phyloP scores from a whole-genome alignment of 495 filamentous ascomycete genomes.

The Trichoderma reesei region DNA sequence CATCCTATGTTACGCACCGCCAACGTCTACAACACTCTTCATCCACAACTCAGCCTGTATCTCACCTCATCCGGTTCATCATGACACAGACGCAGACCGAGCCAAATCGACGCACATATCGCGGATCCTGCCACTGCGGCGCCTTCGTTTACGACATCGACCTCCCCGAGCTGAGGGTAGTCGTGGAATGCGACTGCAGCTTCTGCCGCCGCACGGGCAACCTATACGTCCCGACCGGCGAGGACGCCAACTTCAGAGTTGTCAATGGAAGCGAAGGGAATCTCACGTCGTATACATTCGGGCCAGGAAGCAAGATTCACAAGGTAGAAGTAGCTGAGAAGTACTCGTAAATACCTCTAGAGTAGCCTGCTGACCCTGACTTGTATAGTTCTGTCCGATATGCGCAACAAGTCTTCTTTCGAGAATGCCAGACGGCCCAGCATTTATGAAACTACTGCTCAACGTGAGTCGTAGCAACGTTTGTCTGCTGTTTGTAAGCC shows the following conservation, averaged over 20 bases:
- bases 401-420: slow-evolving; percentile 26
- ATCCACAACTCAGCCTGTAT: background rate
- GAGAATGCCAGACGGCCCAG: background rate
- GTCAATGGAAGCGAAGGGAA: slow-evolving; percentile 29
- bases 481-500: background rate
- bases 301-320: slow-evolving; percentile 20
- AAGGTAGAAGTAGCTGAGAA: slow-evolving; percentile 16
- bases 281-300: slow-evolving; percentile 30
- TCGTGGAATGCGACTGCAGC: slow-evolving; percentile 42
- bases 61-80: background rate
- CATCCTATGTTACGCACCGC: too few species aligned
- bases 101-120: slow-evolving; percentile 27
- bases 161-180: slow-evolving; percentile 31
- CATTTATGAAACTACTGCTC: slow-evolving; percentile 11
- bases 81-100: background rate
- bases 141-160: slow-evolving; percentile 37
- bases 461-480: slow-evolving; percentile 16
- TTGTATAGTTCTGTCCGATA: slow-evolving; percentile 30
- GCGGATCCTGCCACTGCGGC: slow-evolving; percentile 49
- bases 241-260: slow-evolving; percentile 21
- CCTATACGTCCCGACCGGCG: slow-evolving; percentile 26
- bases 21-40: too few species aligned
- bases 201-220: slow-evolving; percentile 38
- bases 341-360: too few species aligned
- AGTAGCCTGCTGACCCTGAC: background rate